Conservation (phyloP, 257 asterid genomes). For the Plectranthus barbatus region DNA sequence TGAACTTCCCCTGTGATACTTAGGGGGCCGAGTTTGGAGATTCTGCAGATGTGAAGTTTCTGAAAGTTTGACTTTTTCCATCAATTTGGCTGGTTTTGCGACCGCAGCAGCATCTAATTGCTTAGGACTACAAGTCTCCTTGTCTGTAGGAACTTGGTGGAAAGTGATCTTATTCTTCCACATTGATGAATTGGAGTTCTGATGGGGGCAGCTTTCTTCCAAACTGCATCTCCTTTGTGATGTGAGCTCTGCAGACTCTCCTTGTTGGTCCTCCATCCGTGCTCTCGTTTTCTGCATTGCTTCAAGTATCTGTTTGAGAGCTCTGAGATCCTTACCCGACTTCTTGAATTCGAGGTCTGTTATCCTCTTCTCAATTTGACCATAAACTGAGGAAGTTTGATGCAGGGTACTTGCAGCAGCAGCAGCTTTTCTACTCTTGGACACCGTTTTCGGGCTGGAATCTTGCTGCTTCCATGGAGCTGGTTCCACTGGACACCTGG, state of each 20-base stretch:
- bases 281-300: conserved; percentile 74
- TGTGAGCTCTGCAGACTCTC: conserved; percentile 27
- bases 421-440: conserved; percentile 29
- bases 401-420: conserved; percentile 14
- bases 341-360: conserved; percentile 69
- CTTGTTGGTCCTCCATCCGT: conserved; percentile 37
- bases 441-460: conserved; percentile 30
- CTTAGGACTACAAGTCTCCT: conserved; percentile 28
- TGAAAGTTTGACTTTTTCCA: conserved; percentile 20
- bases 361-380: conserved; percentile 79
- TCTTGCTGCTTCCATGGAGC: conserved; percentile 75
- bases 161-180: conserved; percentile 17
- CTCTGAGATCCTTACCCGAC: conserved; percentile 85
- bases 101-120: conserved; percentile 30
- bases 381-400: conserved; percentile 57
- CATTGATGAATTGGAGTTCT: conserved; percentile 16
- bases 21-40: conserved; percentile 19
- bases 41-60: conserved; percentile 31
- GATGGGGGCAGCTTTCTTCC: conserved; percentile 16
- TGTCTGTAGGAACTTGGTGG: conserved; percentile 25
- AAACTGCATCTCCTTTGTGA: conserved; percentile 23
- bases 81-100: conserved; percentile 34
- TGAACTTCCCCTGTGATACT: conserved; percentile 25
- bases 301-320: conserved; percentile 85
- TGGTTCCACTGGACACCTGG: conserved; percentile 70